These are phyloP conservation scores for Claviceps quebecensis DNA, from an alignment of 2,329 filamentous ascomycete genomes.

Conservation along the genomic window DNA sequence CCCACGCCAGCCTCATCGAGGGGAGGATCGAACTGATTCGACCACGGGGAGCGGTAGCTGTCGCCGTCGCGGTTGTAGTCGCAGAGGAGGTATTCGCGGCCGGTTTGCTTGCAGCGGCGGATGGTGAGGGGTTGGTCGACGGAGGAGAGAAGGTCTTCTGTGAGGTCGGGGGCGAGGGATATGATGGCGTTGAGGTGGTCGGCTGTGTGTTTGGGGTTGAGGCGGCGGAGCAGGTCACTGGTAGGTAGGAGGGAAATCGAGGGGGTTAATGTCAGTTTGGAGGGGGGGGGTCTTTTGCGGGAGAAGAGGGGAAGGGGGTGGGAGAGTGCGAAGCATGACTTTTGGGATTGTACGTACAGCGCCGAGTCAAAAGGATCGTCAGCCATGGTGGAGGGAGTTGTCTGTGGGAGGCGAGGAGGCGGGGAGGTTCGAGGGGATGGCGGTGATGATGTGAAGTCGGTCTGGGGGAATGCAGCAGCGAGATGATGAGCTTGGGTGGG, in stretches of 20 bases:
- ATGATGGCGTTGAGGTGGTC: slow-evolving; percentile 82
- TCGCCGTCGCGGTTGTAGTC: slow-evolving; percentile 99
- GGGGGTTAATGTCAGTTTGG: background rate
- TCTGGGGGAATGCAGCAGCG: background rate
- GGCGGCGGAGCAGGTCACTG: slow-evolving; percentile 93
- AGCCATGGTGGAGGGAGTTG: slow-evolving; percentile 23
- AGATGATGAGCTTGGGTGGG: background rate
- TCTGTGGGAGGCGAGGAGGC: background rate
- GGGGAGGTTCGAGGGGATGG: background rate
- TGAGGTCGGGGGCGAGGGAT: slow-evolving; percentile 74
- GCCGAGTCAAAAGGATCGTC: slow-evolving; percentile 62
- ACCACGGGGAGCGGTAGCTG: slow-evolving; percentile 97
- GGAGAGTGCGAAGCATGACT: background rate
- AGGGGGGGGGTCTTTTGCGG: background rate
- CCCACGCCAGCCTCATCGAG: slow-evolving; percentile 50
- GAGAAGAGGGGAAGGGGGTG: background rate
- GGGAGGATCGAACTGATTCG: slow-evolving; percentile 92
- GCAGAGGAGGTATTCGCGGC: slow-evolving; percentile 92
- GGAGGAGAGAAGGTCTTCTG: slow-evolving; percentile 93
- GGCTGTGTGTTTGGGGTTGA: slow-evolving; percentile 87
- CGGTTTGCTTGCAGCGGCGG: slow-evolving; percentile 72
- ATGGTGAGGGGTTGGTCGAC: slow-evolving; percentile 90
- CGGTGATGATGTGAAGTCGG: background rate
- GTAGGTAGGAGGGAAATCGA: background rate
- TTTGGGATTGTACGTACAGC: slow-evolving; percentile 39